These are phyloP conservation scores for Yarrowia sp. DNA, from an alignment of 805 yeast genomes.

Conservation along the genomic window DNA sequence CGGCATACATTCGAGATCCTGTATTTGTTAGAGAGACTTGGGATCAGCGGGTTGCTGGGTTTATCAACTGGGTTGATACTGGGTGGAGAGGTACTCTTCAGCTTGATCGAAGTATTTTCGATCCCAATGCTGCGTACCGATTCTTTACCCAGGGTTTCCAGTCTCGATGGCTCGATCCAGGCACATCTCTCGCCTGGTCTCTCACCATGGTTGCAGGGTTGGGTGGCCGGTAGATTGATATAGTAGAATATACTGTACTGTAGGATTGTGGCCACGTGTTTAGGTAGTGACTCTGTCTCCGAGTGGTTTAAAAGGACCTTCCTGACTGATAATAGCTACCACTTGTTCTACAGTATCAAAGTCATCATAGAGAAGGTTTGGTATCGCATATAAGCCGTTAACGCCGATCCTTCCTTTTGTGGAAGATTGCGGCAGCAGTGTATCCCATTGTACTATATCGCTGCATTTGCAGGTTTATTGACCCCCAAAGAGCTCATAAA, in stretches of 20 bases:
- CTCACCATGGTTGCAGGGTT: constrained; percentile 58
- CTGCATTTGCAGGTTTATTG: background rate
- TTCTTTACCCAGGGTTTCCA: constrained; percentile 61
- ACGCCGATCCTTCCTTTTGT: background rate
- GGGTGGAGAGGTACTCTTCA: constrained; percentile 67
- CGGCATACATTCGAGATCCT: constrained; percentile 53
- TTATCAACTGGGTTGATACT: constrained; percentile 7
- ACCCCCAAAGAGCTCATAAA: background rate
- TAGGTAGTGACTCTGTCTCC: too few relatives aligned
- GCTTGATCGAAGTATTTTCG: constrained; percentile 68
- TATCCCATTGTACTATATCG: too few relatives aligned
- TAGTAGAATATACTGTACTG: background rate
- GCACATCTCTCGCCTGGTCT: constrained; percentile 85
- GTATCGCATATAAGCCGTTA: constrained; percentile 2
- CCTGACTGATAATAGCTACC: too few relatives aligned
- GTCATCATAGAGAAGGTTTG: background rate
- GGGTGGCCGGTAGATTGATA: background rate
- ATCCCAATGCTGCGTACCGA: constrained; percentile 58
- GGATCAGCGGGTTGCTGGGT: constrained; percentile 43
- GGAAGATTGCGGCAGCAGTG: background rate
- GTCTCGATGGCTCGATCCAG: constrained; percentile 62
- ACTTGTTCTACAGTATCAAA: too few relatives aligned
- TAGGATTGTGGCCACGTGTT: too few relatives aligned
- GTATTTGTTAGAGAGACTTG: constrained; percentile 55
- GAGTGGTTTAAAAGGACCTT: background rate